Evolutionary conservation across 2,329 filamentous ascomycete genomes (phyloP), one percentile per base, ranked within the genome.

Genomic region (Neopestalotiopsis sp.): DNA sequence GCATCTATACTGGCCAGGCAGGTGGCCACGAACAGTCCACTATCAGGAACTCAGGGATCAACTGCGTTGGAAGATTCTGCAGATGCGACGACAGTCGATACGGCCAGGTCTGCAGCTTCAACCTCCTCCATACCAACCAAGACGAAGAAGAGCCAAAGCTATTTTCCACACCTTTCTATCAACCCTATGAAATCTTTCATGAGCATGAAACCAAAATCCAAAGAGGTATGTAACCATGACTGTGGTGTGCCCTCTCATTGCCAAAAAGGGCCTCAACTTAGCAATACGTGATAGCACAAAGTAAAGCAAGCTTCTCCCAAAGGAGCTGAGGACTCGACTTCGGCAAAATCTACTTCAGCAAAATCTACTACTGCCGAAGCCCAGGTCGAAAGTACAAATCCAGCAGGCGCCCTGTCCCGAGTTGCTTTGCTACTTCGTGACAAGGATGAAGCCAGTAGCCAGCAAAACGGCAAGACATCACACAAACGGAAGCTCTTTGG

Each of bases 401-500:
- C 38, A 20, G 59, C 24, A 28, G 59, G 14, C 30, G 24, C 30
- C 14, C 17, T 61, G n/a, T 38, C 59, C 17, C 59, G 59, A 14
- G 68, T 72, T 28, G 38, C 70, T 13, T 72, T 77, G 0, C 77
- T 77, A 72, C 70, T 78, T n/a, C 81, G 78, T 42, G 75, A 80
- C 1, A 81, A 78, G 42, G 75, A 80, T 1, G 81, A 81, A 10
- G 63, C 69, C 10, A 71, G 68, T 10, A 77, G 40, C 28, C 28
- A 10, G 6, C 32, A 71, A 30, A 67, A 70, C 3, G 79, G 74
- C 4, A 68, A 76, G 2, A 77, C 71, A 66, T 45, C 68, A 9
- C 70, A 71, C n/a, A 66, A 78, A 4, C 76, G 76, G 24, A 84
- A 78, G 63, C 72, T 84, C 7, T 84, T 85, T 65, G 78, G 80